phyloP scores from a whole-genome alignment of 768 basidiomycete genomes.

The Rhodotorula graminis region DNA sequence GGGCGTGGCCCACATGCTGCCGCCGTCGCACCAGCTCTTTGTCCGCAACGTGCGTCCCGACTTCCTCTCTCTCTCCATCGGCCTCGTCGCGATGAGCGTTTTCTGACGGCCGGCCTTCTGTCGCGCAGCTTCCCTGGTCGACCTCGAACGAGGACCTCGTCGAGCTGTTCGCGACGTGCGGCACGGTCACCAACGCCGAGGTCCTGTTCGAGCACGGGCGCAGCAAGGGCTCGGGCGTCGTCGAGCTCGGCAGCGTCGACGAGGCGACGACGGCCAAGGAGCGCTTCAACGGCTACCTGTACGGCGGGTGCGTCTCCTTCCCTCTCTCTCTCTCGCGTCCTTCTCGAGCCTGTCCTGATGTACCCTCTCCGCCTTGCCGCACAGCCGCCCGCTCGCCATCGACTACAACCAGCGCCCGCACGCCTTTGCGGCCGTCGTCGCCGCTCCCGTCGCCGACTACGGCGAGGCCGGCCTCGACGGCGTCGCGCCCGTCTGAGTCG shows the following conservation, averaged over 20 bases:
- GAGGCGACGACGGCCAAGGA: conserved; percentile 71
- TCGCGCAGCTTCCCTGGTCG: conserved; percentile 83
- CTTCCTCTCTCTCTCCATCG: background rate
- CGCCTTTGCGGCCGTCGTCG: background rate
- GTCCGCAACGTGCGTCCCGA: conserved; percentile 86
- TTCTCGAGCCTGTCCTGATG: background rate
- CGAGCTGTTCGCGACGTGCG: conserved; percentile 92
- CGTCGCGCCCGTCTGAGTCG: background rate
- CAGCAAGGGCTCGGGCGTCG: conserved; percentile 91
- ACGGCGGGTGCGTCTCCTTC: background rate
- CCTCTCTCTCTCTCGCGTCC: too few species aligned
- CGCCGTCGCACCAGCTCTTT: conserved; percentile 74
- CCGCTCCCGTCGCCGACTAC: background rate
- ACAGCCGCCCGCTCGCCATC: conserved; percentile 20
- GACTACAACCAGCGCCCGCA: conserved; percentile 30
- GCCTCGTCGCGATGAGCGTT: background rate
- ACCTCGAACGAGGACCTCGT: conserved; percentile 98
- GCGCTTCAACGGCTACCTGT: conserved; percentile 16
- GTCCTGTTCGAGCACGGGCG: conserved; percentile 87
- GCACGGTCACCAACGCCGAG: conserved; percentile 88
- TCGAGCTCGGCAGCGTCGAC: conserved; percentile 77
- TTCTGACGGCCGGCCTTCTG: too few species aligned
- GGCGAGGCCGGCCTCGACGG: background rate
- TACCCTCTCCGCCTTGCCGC: background rate
- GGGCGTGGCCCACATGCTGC: conserved; percentile 38